These are phyloP conservation scores for Pichia sp. DNA, from an alignment of 1,139 yeast genomes.

Conservation along the genomic window DNA sequence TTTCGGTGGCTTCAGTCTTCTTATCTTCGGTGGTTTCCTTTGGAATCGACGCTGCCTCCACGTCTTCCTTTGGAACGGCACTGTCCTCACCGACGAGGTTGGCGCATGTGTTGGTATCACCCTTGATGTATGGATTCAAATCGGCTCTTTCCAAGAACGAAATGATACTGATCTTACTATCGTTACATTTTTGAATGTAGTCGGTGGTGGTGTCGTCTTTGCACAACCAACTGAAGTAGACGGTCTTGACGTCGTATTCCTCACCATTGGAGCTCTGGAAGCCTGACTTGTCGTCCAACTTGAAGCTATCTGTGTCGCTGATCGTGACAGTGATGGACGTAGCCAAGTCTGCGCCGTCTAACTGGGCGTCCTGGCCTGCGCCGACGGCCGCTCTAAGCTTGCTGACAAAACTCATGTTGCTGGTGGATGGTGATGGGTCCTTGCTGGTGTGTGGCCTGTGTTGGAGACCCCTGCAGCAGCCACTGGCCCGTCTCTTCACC, in stretches of 20 bases:
- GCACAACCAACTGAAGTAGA: slow-evolving; percentile 74
- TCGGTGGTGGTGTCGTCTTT: slow-evolving; percentile 79
- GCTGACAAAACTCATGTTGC: slow-evolving; percentile 6
- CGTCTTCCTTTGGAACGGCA: too few relatives aligned
- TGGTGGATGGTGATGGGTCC: too few relatives aligned
- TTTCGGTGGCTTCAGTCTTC: too few relatives aligned
- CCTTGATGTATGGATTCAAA: slow-evolving; percentile 76
- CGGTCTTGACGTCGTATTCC: slow-evolving; percentile 30
- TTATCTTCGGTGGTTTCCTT: too few relatives aligned
- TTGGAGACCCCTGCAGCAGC: too few relatives aligned
- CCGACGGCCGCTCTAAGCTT: slow-evolving; percentile 4
- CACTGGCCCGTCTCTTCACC: too few relatives aligned
- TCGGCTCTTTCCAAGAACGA: slow-evolving; percentile 87
- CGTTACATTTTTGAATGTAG: slow-evolving; percentile 72
- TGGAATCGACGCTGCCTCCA: too few relatives aligned
- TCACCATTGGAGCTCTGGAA: slow-evolving; percentile 33
- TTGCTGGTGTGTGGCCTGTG: not conserved
- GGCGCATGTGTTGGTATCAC: slow-evolving; percentile 42
- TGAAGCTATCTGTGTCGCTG: slow-evolving; percentile 21
- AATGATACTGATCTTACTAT: slow-evolving; percentile 63
- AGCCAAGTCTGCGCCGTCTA: slow-evolving; percentile 16
- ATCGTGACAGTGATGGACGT: slow-evolving; percentile 30
- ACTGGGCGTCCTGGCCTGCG: not conserved
- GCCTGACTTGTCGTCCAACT: slow-evolving; percentile 49
- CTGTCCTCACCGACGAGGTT: too few relatives aligned